These are phyloP conservation scores for Lichtheimia ornata DNA, from an alignment of 371 early-diverging fungal genomes.

Conservation along the genomic window DNA sequence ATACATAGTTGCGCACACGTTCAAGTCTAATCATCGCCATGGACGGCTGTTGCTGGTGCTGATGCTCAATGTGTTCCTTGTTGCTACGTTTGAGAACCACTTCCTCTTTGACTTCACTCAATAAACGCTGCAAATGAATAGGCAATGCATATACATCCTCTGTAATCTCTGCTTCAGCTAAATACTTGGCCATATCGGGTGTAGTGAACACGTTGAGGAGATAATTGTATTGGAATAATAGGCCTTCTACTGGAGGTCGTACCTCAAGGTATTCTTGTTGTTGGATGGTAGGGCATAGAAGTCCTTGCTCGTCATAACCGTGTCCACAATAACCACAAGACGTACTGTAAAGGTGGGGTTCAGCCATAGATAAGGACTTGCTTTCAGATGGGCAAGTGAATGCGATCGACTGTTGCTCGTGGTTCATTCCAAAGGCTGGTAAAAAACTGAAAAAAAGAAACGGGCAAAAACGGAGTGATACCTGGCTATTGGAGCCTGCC, in stretches of 20 bases:
- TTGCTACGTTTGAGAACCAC: conserved; percentile 19
- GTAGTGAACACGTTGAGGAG: conserved; percentile 22
- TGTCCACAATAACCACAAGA: neutral
- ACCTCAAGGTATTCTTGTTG: neutral
- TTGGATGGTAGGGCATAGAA: neutral
- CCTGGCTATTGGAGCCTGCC: no score
- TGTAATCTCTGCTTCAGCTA: conserved; percentile 19
- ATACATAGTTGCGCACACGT: conserved; percentile 21
- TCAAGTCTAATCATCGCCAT: conserved; percentile 18
- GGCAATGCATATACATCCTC: conserved; percentile 32
- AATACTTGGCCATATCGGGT: conserved; percentile 24
- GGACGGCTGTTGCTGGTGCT: neutral
- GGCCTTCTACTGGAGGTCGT: conserved; percentile 1
- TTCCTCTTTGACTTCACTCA: conserved; percentile 36
- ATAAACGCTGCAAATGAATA: conserved; percentile 27
- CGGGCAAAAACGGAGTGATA: no score
- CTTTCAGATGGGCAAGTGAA: no score
- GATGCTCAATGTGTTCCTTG: conserved; percentile 7
- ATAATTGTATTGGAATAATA: conserved; percentile 25
- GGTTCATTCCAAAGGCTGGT: no score
- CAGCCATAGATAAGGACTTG: neutral
- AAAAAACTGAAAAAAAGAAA: no score
- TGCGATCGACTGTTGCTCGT: no score
- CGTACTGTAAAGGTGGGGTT: conserved; percentile 4
- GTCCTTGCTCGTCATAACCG: neutral